These are phyloP conservation scores for Ustilago cynodontis DNA, from an alignment of 1,284 basidiomycete species.

Conservation along the genomic window DNA sequence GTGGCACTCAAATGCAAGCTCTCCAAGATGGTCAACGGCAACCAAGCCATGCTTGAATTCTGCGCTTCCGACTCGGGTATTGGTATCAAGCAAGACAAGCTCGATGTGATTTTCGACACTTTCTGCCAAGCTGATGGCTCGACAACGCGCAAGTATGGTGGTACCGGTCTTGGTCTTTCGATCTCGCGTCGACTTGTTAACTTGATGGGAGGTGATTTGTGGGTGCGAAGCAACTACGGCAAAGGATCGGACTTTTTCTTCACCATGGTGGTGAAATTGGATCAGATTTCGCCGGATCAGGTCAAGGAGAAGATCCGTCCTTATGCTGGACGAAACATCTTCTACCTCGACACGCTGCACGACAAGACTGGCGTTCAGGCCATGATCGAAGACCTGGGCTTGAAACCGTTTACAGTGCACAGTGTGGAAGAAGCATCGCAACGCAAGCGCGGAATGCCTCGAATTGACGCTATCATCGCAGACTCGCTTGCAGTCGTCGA, in stretches of 20 bases:
- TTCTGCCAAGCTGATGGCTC: conserved; percentile 95
- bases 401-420: conserved; percentile 83
- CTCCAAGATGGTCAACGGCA: conserved; percentile 77
- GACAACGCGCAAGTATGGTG: conserved; percentile 84
- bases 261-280: conserved; percentile 76
- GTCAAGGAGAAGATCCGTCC: conserved; percentile 67
- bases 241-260: conserved; percentile 98
- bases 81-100: conserved; percentile 98
- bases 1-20: conserved; percentile 90
- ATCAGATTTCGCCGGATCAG: conserved; percentile 60
- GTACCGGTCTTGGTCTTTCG: conserved; percentile 90
- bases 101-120: conserved; percentile 98
- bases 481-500: conserved; percentile 89
- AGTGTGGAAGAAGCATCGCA: conserved; percentile 79
- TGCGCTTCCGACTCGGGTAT: conserved; percentile 98
- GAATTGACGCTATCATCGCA: conserved; percentile 95
- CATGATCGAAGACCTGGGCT: conserved; percentile 83
- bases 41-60: conserved; percentile 88
- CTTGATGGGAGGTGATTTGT: conserved; percentile 98
- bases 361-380: conserved; percentile 83
- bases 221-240: conserved; percentile 91
- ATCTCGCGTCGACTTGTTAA: conserved; percentile 85
- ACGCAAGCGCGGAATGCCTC: conserved; percentile 82
- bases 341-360: conserved; percentile 88
- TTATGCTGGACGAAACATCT: conserved; percentile 72